These are phyloP conservation scores for Rhynchospora pubera DNA, from an alignment of 176 grass and related monocot species.

Conservation along the genomic window DNA sequence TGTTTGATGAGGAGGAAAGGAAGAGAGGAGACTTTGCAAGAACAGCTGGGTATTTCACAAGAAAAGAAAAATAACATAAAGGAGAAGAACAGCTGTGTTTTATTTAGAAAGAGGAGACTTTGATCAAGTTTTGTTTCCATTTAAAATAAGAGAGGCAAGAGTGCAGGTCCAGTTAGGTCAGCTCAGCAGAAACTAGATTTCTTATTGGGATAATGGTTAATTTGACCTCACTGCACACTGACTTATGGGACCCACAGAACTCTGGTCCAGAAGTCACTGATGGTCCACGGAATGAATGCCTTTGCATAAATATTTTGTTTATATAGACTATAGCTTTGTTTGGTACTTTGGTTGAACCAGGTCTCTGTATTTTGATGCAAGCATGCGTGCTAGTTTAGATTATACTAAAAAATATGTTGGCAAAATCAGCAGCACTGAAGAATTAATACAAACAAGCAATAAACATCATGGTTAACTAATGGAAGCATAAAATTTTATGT, in stretches of 20 bases:
- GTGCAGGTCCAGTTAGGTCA: neutral
- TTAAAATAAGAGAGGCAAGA: neutral
- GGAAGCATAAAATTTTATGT: too few species aligned
- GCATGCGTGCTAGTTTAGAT: neutral
- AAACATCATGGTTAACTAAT: too few species aligned
- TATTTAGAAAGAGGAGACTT: neutral
- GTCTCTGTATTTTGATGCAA: neutral
- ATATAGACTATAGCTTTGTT: neutral
- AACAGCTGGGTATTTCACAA: neutral
- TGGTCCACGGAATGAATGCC: neutral
- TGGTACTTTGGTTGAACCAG: too few species aligned
- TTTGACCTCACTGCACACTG: neutral
- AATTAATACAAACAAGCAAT: too few species aligned
- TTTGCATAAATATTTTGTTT: neutral
- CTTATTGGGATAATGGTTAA: neutral
- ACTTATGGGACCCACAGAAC: neutral
- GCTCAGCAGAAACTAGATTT: neutral
- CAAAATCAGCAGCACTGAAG: too few species aligned
- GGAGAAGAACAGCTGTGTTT: neutral
- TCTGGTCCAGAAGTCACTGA: neutral
- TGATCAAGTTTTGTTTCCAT: neutral
- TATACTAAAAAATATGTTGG: neutral
- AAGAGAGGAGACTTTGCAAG: neutral
- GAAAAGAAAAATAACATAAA: too few species aligned
- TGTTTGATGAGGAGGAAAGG: neutral